phyloP scores from a whole-genome alignment of 148 eudicot species.

The Cornus florida region DNA sequence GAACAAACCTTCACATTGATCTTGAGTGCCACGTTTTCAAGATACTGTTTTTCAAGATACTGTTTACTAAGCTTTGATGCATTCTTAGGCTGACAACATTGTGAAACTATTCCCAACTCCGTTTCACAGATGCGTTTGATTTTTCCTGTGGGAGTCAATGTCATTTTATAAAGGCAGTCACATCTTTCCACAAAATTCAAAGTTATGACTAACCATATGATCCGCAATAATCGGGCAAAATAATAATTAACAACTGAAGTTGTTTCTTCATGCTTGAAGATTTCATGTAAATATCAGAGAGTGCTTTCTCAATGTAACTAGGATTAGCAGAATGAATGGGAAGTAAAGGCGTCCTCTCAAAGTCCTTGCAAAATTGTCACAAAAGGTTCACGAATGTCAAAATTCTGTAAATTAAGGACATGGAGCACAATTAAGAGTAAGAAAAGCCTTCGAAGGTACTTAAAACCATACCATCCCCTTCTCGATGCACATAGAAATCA shows the following conservation, averaged over 20 bases:
- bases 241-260: constrained; percentile 67
- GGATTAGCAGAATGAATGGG: constrained; percentile 28
- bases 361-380: constrained; percentile 31
- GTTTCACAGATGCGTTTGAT: constrained; percentile 86
- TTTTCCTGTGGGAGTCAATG: constrained; percentile 40
- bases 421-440: not conserved
- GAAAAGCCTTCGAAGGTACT: not conserved
- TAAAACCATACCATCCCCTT: constrained; percentile 76
- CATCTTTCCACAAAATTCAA: not conserved
- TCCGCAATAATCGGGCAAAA: constrained; percentile 66
- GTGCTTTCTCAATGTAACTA: constrained; percentile 47
- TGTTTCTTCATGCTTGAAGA: constrained; percentile 18
- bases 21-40: constrained; percentile 78
- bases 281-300: constrained; percentile 30
- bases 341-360: constrained; percentile 36
- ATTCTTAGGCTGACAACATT: constrained; percentile 71
- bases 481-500: constrained; percentile 57
- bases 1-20: constrained; percentile 82
- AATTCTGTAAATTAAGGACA: not conserved
- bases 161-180: not conserved
- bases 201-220: constrained; percentile 52
- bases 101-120: constrained; percentile 77
- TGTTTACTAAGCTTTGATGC: constrained; percentile 37
- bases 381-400: not conserved
- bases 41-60: no score